These are phyloP conservation scores for Suhomyces sp. DNA, from an alignment of 805 yeast species.

Conservation along the genomic window DNA sequence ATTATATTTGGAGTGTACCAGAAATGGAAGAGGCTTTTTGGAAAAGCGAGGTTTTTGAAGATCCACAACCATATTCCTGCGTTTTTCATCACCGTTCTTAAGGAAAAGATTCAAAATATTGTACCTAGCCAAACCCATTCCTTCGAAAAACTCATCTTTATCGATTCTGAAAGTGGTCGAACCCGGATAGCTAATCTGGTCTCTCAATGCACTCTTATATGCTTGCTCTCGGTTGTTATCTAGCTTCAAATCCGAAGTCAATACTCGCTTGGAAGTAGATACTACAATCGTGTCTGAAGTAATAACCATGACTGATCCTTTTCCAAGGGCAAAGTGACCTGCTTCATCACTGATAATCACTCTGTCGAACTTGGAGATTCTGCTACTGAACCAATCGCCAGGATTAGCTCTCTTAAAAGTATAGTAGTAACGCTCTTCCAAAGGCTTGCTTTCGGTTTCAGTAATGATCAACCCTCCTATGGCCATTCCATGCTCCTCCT, in stretches of 20 bases:
- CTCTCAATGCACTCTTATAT: slow-evolving; percentile 46
- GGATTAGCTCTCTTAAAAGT: slow-evolving; percentile 41
- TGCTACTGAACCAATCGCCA: slow-evolving; percentile 29
- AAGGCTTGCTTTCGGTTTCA: slow-evolving; percentile 17
- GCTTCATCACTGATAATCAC: slow-evolving; percentile 74
- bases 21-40: slow-evolving; percentile 18
- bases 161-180: slow-evolving; percentile 60
- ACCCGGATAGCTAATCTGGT: slow-evolving; percentile 1
- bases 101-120: slow-evolving; percentile 70
- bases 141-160: slow-evolving; percentile 71
- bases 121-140: slow-evolving; percentile 71
- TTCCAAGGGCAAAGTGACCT: slow-evolving; percentile 73
- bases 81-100: slow-evolving; percentile 42
- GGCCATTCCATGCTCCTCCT: slow-evolving; percentile 56
- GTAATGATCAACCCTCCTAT: slow-evolving; percentile 49
- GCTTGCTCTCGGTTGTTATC: slow-evolving; percentile 38
- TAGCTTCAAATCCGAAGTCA: slow-evolving; percentile 37
- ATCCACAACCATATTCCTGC: slow-evolving; percentile 54
- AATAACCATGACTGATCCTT: slow-evolving; percentile 53
- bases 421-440: slow-evolving; percentile 39
- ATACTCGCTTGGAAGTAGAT: slow-evolving; percentile 52
- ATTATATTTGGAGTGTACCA: slow-evolving; percentile 44
- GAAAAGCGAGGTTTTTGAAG: slow-evolving; percentile 44
- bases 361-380: slow-evolving; percentile 56
- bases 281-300: slow-evolving; percentile 44